A percentile compares a stretch with the other conserved stretches of the same genome.
Evolutionary conservation across 345 rosid genomes (phyloP).

Genomic region (Chamaenerion angustifolium): DNA sequence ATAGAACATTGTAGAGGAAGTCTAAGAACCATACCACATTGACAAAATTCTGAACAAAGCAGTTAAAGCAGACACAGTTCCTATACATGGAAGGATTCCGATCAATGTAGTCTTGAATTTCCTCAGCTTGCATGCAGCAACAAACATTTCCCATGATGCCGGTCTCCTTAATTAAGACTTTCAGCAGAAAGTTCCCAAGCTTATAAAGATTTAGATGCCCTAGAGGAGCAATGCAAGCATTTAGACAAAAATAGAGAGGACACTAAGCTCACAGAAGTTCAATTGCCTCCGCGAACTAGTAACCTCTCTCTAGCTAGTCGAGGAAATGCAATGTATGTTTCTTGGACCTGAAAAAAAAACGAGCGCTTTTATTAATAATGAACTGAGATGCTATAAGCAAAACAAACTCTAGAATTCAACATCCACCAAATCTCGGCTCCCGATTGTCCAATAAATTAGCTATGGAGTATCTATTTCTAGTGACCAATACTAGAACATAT

Average conservation of each 20-base stretch:
- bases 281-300: constrained; percentile 29
- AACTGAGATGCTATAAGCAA: background rate
- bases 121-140: constrained; percentile 61
- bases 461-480: no score
- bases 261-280: constrained; percentile 42
- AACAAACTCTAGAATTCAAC: background rate
- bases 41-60: constrained; percentile 63
- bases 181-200: no score
- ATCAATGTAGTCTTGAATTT: constrained; percentile 65
- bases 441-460: no score
- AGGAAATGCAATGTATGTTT: background rate
- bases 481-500: no score
- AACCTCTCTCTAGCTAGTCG: constrained; percentile 31
- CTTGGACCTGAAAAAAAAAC: background rate
- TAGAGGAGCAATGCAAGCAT: no score
- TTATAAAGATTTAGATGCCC: background rate
- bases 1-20: background rate
- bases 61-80: constrained; percentile 69
- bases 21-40: constrained; percentile 35
- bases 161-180: no score
- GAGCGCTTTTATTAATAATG: background rate
- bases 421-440: no score
- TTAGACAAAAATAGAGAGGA: constrained; percentile 26
- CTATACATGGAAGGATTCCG: constrained; percentile 59
- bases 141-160: constrained; percentile 76